These are phyloP conservation scores for Gymnopilus junonius DNA, from an alignment of 768 basidiomycete species.

Conservation along the genomic window DNA sequence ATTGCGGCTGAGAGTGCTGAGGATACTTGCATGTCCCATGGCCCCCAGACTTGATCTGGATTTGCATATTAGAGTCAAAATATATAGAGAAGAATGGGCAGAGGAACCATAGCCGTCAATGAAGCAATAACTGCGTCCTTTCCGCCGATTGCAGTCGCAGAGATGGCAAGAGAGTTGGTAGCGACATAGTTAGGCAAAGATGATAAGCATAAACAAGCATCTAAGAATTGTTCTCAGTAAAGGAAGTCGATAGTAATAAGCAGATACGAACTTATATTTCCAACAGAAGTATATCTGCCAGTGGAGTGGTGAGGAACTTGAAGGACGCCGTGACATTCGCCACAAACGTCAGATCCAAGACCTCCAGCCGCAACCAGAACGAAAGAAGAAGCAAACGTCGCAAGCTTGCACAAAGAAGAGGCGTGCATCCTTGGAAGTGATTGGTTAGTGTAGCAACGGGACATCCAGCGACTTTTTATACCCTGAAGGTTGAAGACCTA, in stretches of 20 bases:
- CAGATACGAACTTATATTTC: slow-evolving; percentile 33
- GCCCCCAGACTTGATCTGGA: slow-evolving; percentile 17
- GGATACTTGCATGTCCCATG: slow-evolving; percentile 43
- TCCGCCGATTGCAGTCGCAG: slow-evolving; percentile 36
- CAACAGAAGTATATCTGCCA: slow-evolving; percentile 29
- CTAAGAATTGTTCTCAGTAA: slow-evolving; percentile 24
- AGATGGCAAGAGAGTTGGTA: slow-evolving; percentile 32
- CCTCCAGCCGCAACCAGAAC: slow-evolving; percentile 3
- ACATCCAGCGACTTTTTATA: background rate
- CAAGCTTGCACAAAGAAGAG: slow-evolving; percentile 7
- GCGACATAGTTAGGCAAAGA: slow-evolving; percentile 37
- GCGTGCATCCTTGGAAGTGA: slow-evolving; percentile 6
- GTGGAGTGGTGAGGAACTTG: slow-evolving; percentile 26
- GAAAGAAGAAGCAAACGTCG: slow-evolving; percentile 4
- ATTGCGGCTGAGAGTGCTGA: slow-evolving; percentile 39
- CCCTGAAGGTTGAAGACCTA: background rate
- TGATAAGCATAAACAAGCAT: slow-evolving; percentile 49
- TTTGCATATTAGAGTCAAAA: background rate
- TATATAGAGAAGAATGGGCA: background rate
- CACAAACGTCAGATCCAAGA: slow-evolving; percentile 40
- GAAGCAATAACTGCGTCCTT: slow-evolving; percentile 27
- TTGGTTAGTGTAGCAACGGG: background rate
- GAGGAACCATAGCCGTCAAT: slow-evolving; percentile 40
- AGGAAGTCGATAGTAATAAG: background rate
- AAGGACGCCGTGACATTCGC: slow-evolving; percentile 36